These are phyloP conservation scores for Kwoniella botswanensis DNA, from an alignment of 768 basidiomycete genomes.

Conservation along the genomic window DNA sequence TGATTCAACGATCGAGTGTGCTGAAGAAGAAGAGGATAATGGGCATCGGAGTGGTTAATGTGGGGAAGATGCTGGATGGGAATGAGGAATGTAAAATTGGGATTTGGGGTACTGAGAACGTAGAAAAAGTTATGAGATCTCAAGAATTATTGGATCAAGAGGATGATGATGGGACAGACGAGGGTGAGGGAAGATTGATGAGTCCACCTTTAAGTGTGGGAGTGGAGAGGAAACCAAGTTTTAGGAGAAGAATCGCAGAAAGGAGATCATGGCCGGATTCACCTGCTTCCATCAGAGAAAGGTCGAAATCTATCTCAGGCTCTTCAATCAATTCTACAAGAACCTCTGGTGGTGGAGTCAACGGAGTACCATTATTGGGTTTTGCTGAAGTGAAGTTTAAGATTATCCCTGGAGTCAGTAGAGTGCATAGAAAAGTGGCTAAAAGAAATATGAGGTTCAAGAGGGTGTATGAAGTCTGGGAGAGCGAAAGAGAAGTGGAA, in stretches of 20 bases:
- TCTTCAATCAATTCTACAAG: conserved; percentile 15
- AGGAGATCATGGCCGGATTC: conserved; percentile 8
- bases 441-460: conserved; percentile 51
- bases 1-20: conserved; percentile 34
- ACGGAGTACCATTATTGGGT: conserved; percentile 19
- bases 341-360: background rate
- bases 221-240: conserved; percentile 8
- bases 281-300: background rate
- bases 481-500: conserved; percentile 32
- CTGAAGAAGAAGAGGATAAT: conserved; percentile 50
- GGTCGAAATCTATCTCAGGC: background rate
- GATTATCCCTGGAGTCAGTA: conserved; percentile 46
- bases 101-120: conserved; percentile 36
- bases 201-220: conserved; percentile 1
- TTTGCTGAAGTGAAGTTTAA: conserved; percentile 37
- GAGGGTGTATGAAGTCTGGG: conserved; percentile 57
- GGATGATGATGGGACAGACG: conserved; percentile 1
- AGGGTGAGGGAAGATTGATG: background rate
- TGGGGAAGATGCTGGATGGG: conserved; percentile 35
- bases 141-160: conserved; percentile 10
- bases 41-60: conserved; percentile 46
- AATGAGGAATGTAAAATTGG: background rate
- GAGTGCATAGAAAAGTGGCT: conserved; percentile 47
- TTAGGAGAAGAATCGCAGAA: conserved; percentile 3
- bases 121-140: conserved; percentile 42